Evolutionary conservation across 768 basidiomycete species (phyloP).

Genomic region (Boletus pseudo-olivaceus): DNA sequence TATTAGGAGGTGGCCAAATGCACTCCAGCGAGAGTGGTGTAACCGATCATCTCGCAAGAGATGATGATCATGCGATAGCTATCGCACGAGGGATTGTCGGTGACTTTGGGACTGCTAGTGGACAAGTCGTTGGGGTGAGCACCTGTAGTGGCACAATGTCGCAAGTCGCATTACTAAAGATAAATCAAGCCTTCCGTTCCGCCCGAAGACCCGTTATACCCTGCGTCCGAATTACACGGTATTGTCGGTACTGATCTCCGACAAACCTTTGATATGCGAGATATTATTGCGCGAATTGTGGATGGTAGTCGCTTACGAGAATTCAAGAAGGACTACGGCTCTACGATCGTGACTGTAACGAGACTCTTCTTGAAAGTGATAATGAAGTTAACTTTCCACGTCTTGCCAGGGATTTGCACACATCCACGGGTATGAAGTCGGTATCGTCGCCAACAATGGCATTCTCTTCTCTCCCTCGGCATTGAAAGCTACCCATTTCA

Average conservation of each 20-base stretch:
- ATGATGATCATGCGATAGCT: conserved; percentile 81
- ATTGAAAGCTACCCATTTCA: conserved; percentile 92
- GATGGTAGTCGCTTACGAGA: conserved; percentile 91
- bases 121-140: conserved; percentile 48
- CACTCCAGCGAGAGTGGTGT: conserved; percentile 90
- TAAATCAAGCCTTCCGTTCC: conserved; percentile 48
- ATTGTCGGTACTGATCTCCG: conserved; percentile 89
- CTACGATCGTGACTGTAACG: conserved; percentile 82
- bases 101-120: conserved; percentile 69
- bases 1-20: conserved; percentile 87
- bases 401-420: conserved; percentile 73
- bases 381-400: conserved; percentile 3
- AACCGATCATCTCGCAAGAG: conserved; percentile 80
- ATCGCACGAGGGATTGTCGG: conserved; percentile 75
- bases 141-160: conserved; percentile 16
- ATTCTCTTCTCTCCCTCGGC: conserved; percentile 94
- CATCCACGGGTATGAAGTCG: conserved; percentile 85
- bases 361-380: not conserved
- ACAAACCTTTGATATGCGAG: conserved; percentile 90
- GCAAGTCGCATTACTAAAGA: conserved; percentile 8
- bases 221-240: conserved; percentile 79
- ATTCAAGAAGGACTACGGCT: conserved; percentile 94
- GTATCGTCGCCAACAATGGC: conserved; percentile 92
- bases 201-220: conserved; percentile 74
- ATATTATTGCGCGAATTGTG: conserved; percentile 87